These are phyloP conservation scores for Skeletonema grethae DNA, from an alignment of 108 stramenopile species.

Conservation along the genomic window DNA sequence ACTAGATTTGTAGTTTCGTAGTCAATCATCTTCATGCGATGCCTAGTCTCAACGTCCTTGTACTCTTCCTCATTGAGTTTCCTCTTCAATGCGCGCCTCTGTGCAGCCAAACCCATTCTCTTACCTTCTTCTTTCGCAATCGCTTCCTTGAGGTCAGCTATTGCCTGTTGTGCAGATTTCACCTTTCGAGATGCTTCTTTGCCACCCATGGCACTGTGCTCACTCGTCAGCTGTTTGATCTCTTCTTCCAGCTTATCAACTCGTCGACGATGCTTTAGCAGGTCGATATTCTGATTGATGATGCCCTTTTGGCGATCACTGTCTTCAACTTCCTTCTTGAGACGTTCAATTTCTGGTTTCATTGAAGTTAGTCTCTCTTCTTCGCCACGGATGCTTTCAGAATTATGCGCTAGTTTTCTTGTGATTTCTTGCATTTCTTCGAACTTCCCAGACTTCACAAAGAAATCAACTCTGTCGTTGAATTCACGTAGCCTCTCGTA, in stretches of 20 bases:
- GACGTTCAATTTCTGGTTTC: constrained; percentile 50
- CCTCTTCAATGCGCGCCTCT: constrained; percentile 63
- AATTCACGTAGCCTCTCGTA: constrained; percentile 44
- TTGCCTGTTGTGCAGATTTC: constrained; percentile 11
- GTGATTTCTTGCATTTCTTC: constrained; percentile 54
- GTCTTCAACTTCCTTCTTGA: constrained; percentile 64
- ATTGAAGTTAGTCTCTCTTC: constrained; percentile 33
- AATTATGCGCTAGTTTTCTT: constrained; percentile 18
- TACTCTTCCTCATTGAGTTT: constrained; percentile 67
- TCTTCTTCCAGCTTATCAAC: constrained; percentile 51
- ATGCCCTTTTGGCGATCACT: constrained; percentile 68
- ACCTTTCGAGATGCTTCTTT: constrained; percentile 45
- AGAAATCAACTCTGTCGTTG: constrained; percentile 27
- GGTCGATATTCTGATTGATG: constrained; percentile 68
- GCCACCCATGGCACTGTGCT: constrained; percentile 49
- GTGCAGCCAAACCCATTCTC: constrained; percentile 60
- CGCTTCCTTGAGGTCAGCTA: constrained; percentile 26
- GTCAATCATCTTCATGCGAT: constrained; percentile 84
- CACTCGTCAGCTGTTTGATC: constrained; percentile 38
- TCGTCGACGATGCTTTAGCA: constrained; percentile 41
- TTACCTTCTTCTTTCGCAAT: constrained; percentile 59
- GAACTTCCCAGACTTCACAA: constrained; percentile 42
- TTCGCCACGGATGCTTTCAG: constrained; percentile 19
- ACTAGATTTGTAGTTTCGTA: constrained; percentile 92
- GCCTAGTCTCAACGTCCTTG: constrained; percentile 86